Evolutionary conservation across 805 yeast genomes (phyloP).

Genomic region (Ogataea pignaliae): DNA sequence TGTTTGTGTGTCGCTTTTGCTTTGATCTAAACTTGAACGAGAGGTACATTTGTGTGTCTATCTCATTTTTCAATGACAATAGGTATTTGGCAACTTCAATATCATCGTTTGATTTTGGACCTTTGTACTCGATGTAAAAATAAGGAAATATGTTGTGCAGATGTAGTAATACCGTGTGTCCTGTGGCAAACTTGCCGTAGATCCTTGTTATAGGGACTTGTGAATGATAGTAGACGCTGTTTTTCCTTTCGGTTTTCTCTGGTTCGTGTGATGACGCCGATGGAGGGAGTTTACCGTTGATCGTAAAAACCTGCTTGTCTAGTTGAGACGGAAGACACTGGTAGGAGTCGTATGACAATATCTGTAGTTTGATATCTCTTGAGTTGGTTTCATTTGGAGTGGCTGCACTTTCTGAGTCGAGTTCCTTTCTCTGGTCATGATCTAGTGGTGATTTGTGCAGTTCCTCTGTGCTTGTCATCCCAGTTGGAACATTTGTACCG

Average conservation of each 20-base stretch:
- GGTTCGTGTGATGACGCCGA: neutral
- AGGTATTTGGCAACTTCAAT: constrained; percentile 31
- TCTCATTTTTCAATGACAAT: constrained; percentile 32
- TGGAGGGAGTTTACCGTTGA: constrained; percentile 16
- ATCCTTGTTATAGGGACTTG: constrained; percentile 75
- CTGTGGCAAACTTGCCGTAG: constrained; percentile 65
- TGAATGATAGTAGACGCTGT: constrained; percentile 17
- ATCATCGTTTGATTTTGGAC: constrained; percentile 24
- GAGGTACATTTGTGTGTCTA: constrained; percentile 40
- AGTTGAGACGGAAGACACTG: constrained; percentile 49
- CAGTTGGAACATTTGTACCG: too few species aligned
- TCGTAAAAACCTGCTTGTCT: constrained; percentile 41
- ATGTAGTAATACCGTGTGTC: constrained; percentile 60
- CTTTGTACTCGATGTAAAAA: constrained; percentile 59
- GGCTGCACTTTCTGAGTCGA: neutral
- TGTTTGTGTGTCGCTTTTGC: constrained; percentile 6
- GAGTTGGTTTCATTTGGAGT: constrained; percentile 1
- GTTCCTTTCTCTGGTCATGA: neutral
- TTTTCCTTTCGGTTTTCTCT: constrained; percentile 2
- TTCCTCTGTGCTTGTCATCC: too few species aligned
- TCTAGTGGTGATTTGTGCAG: too few species aligned
- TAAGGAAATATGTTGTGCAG: constrained; percentile 86
- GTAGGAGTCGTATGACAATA: constrained; percentile 64
- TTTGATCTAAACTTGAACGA: constrained; percentile 32
- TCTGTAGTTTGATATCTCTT: constrained; percentile 43